Base-by-base conservation (phyloP, 108 stramenopile genomes). In the Bacterosira constricta region DNA sequence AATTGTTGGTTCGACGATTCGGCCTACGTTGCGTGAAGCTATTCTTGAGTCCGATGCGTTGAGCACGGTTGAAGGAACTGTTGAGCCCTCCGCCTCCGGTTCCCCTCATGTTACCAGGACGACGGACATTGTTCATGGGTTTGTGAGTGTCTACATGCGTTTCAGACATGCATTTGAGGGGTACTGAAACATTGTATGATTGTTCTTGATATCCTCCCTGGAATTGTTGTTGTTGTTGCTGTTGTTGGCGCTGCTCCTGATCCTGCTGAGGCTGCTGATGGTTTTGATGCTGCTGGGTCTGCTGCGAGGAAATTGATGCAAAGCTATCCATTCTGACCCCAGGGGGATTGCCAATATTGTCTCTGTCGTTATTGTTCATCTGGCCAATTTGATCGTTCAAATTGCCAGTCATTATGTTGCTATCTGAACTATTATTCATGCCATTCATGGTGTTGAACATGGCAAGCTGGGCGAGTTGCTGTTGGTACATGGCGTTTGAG, bases 21-120 rank as follows among this genome's bases (percentile, higher is more conserved):
- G 8, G 61, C n/a, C 61, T 37, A 41, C 59, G 74, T 26, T 63
- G 42, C 3, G 52, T 62, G 51, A 66, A 58, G 58, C 65, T 66
- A 52, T 66, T 67, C 10, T 60, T 66, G 25, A 68, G 6, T 0
- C 66, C 66, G 18, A 65, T 65, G 35, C 74, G 55, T 31, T 65
- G 56, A 13, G 64, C 54, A 26, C 66, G 38, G 0, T 18, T 17
- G 17, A n/a, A 47, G 46, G 46, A 47, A 31, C 49, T 51, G 41
- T 46, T 41, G 25, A 30, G 42, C 17, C 41, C 41, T 18, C 61
- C 41, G 5, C 23, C 38, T 30, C 61, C 42, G n/a, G 36, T 44
- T 11, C 38, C 50, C 31, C 26, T 41, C 35, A 18, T 20, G 7
- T 36, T 54, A 6, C 27, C 30, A 21, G 32, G 25, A 17, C 58